Evolutionary conservation across 306 rosid species (phyloP).

Genomic region (Adenanthera pavonina): DNA sequence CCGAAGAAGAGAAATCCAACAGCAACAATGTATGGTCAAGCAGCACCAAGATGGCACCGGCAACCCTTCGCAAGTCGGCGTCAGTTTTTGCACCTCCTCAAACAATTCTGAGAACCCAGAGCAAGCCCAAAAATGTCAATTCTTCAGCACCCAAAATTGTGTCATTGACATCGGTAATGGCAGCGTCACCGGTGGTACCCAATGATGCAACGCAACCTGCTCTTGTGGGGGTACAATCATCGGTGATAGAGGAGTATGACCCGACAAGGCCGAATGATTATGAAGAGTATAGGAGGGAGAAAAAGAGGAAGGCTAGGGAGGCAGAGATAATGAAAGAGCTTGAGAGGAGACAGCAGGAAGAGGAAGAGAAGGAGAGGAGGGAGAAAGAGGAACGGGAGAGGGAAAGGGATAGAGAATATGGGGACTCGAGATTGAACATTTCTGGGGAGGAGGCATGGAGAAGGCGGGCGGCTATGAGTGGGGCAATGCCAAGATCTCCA

Average conservation of each 20-base stretch:
- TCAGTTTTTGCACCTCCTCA: conserved; percentile 77
- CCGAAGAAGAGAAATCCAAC: conserved; percentile 86
- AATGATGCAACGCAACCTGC: conserved; percentile 66
- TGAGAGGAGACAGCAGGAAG: conserved; percentile 74
- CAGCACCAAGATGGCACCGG: conserved; percentile 97
- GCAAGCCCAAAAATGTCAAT: conserved; percentile 56
- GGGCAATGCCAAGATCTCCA: conserved; percentile 70
- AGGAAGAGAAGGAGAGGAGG: conserved; percentile 65
- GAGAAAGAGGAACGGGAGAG: conserved; percentile 51
- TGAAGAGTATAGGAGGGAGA: conserved; percentile 87
- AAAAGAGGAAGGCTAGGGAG: conserved; percentile 80
- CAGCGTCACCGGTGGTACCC: conserved; percentile 23
- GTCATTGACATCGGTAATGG: conserved; percentile 12
- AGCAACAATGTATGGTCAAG: conserved; percentile 86
- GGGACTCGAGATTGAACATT: conserved; percentile 72
- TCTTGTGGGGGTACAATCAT: conserved; percentile 78
- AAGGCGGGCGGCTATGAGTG: conserved; percentile 94
- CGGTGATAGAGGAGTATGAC: conserved; percentile 90
- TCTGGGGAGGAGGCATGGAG: conserved; percentile 99
- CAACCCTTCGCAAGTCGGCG: conserved; percentile 84
- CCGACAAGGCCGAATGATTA: conserved; percentile 96
- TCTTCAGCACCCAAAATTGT: conserved; percentile 34
- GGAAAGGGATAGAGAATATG: conserved; percentile 51
- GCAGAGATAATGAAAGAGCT: conserved; percentile 82
- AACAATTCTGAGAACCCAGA: conserved; percentile 63